Evolutionary conservation across 2,329 filamentous ascomycete species (phyloP).

Genomic region (Ambrosiella xylebori): DNA sequence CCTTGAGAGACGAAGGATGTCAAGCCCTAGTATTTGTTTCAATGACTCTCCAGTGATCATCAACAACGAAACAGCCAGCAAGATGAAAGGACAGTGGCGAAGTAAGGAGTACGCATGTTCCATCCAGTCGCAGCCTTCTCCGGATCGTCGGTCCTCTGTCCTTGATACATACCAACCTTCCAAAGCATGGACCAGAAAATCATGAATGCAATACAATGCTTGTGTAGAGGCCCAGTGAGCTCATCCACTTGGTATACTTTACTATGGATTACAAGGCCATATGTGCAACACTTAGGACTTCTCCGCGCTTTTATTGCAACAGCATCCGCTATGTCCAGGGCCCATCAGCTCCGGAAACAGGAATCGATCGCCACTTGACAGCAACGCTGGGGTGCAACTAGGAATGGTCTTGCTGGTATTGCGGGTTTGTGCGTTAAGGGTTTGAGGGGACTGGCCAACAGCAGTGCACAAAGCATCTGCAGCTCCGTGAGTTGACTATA

Average conservation of each 20-base stretch:
- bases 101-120: background rate
- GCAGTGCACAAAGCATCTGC: background rate
- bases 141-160: background rate
- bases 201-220: background rate
- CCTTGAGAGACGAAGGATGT: background rate
- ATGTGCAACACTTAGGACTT: background rate
- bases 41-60: background rate
- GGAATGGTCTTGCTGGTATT: background rate
- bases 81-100: background rate
- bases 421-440: background rate
- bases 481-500: background rate
- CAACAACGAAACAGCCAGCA: background rate
- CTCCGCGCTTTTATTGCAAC: background rate
- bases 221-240: background rate
- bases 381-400: background rate
- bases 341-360: background rate
- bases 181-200: background rate
- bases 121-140: background rate
- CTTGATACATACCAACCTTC: background rate
- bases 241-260: background rate
- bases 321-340: background rate
- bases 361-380: background rate
- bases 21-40: background rate
- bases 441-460: background rate
- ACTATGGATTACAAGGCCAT: background rate